phyloP scores from a whole-genome alignment of 2,329 filamentous ascomycete genomes.

The Alternaria dauci region DNA sequence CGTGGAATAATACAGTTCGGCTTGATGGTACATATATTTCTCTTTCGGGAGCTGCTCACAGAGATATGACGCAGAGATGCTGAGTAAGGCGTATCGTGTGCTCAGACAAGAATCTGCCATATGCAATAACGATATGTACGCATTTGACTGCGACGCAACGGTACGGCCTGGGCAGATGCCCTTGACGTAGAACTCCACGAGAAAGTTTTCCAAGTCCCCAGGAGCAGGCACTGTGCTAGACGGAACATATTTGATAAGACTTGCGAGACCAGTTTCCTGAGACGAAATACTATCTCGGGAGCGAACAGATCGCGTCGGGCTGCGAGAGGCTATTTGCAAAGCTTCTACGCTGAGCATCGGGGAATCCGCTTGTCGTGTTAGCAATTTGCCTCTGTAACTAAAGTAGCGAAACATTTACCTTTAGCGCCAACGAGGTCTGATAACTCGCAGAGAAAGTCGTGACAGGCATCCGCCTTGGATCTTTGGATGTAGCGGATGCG shows the following conservation, averaged over 20 bases:
- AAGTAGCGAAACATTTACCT: conserved; percentile 24
- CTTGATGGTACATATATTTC: conserved; percentile 40
- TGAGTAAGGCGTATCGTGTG: conserved; percentile 43
- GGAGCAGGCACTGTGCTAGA: conserved; percentile 22
- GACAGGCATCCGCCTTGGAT: conserved; percentile 45
- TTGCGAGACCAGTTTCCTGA: conserved; percentile 32
- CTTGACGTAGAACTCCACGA: conserved; percentile 44
- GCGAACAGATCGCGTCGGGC: conserved; percentile 36
- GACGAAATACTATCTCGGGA: conserved; percentile 38
- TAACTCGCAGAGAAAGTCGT: conserved; percentile 46
- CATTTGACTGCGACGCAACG: conserved; percentile 35
- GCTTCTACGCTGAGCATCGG: conserved; percentile 37
- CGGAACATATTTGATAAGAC: conserved; percentile 45
- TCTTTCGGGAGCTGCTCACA: conserved; percentile 40
- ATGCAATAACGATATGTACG: conserved; percentile 36
- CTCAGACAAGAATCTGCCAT: conserved; percentile 38
- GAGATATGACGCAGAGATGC: conserved; percentile 45
- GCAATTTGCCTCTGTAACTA: neutral
- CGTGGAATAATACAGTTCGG: conserved; percentile 46
- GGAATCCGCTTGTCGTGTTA: conserved; percentile 37
- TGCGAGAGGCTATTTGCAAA: conserved; percentile 33
- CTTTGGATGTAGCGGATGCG: conserved; percentile 45
- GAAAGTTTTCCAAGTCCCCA: conserved; percentile 39
- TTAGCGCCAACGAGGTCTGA: conserved; percentile 43
- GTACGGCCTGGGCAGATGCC: conserved; percentile 45